Conservation (phyloP, 768 basidiomycete species). For the Pleurotus tuoliensis region DNA sequence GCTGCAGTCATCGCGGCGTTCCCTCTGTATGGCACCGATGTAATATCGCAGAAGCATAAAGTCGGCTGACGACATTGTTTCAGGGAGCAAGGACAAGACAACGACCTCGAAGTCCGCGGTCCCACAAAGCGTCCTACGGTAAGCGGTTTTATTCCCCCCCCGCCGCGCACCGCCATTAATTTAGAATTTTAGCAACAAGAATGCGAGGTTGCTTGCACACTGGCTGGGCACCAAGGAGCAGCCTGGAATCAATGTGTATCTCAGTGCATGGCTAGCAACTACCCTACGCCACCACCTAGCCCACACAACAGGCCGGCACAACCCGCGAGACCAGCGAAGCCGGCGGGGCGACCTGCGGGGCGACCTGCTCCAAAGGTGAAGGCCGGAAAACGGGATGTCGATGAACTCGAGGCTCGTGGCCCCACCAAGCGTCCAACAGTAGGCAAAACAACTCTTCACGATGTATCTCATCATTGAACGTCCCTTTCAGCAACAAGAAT, state of each 20-base stretch:
- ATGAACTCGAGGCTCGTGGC: not conserved
- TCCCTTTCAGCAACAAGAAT: constrained; percentile 9
- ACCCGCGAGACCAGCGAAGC: no score
- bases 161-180: not conserved
- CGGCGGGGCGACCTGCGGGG: not conserved
- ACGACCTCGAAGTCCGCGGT: not conserved
- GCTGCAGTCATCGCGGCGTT: not conserved
- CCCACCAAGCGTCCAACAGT: not conserved
- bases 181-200: not conserved
- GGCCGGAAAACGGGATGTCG: no score
- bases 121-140: not conserved
- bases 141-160: not conserved
- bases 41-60: not conserved
- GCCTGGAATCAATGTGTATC: not conserved
- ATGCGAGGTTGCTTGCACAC: not conserved
- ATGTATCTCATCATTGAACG: no score
- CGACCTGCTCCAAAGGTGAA: not conserved
- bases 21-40: no score
- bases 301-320: not conserved
- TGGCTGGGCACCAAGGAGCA: not conserved
- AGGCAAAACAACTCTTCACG: no score
- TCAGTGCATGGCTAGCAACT: not conserved
- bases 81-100: not conserved
- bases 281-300: not conserved
- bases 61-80: no score